Conservation (phyloP, 164 flowering plant genomes). For the Platanus orientalis region DNA sequence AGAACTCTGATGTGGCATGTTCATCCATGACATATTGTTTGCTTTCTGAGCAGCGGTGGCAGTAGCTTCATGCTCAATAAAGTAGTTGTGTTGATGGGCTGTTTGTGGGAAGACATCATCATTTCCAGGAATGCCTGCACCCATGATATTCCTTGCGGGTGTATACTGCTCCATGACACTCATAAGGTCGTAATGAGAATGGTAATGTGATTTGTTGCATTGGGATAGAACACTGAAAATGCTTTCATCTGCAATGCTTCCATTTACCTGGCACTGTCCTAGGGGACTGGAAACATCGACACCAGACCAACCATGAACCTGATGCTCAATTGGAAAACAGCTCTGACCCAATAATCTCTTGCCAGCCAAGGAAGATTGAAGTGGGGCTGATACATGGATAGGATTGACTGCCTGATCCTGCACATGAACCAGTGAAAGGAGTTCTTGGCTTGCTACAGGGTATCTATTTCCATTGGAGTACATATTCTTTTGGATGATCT, state of each 20-base stretch:
- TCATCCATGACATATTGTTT: constrained; percentile 54
- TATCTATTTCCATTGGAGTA: constrained; percentile 38
- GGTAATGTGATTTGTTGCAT: constrained; percentile 35
- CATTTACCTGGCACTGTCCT: constrained; percentile 38
- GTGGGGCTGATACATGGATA: constrained; percentile 30
- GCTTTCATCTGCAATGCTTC: constrained; percentile 49
- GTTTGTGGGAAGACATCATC: constrained; percentile 32
- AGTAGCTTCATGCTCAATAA: constrained; percentile 34
- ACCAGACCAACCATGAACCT: constrained; percentile 43
- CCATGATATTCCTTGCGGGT: constrained; percentile 38
- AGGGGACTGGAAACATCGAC: constrained; percentile 29
- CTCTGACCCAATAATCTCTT: constrained; percentile 38
- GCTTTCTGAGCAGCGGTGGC: constrained; percentile 29
- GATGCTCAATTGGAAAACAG: constrained; percentile 49
- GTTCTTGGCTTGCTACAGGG: constrained; percentile 42
- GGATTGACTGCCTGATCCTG: constrained; percentile 50
- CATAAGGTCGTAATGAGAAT: constrained; percentile 25
- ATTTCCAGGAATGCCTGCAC: constrained; percentile 28
- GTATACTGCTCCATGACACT: constrained; percentile 35
- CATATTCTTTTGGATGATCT: constrained; percentile 38
- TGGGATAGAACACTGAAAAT: constrained; percentile 61
- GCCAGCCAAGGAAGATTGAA: constrained; percentile 31
- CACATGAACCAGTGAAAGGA: constrained; percentile 26
- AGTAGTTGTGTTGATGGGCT: constrained; percentile 40
- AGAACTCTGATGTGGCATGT: constrained; percentile 47